phyloP scores from a whole-genome alignment of 2,329 filamentous ascomycete species.

The Claviceps africana region DNA sequence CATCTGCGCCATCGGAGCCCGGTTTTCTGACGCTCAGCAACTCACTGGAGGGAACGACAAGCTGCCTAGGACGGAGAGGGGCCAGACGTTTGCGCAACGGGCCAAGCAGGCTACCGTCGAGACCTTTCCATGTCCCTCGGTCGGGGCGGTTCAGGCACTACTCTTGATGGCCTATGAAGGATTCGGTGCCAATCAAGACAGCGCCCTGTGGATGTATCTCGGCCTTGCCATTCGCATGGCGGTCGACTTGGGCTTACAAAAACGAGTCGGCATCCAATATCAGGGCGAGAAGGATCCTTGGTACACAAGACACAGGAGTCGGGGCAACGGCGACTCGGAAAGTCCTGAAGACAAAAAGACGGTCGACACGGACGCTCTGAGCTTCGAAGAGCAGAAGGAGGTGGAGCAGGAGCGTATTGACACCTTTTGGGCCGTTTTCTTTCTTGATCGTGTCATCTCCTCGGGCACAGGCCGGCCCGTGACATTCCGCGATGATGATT shows the following conservation, averaged over 20 bases:
- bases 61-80: slow-evolving; percentile 50
- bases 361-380: slow-evolving; percentile 25
- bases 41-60: slow-evolving; percentile 34
- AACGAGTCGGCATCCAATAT: slow-evolving; percentile 57
- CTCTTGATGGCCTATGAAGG: slow-evolving; percentile 77
- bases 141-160: slow-evolving; percentile 73
- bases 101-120: slow-evolving; percentile 75
- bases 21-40: slow-evolving; percentile 53
- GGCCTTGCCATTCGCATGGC: slow-evolving; percentile 77
- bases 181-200: slow-evolving; percentile 79
- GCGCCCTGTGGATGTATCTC: slow-evolving; percentile 86
- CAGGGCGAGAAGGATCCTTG: slow-evolving; percentile 39
- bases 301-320: slow-evolving; percentile 31
- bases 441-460: slow-evolving; percentile 75
- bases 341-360: slow-evolving; percentile 28
- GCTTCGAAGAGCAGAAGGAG: slow-evolving; percentile 41
- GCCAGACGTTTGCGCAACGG: slow-evolving; percentile 64
- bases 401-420: slow-evolving; percentile 73
- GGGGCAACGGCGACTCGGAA: slow-evolving; percentile 19
- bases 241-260: slow-evolving; percentile 67
- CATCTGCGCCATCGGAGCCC: slow-evolving; percentile 66
- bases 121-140: slow-evolving; percentile 67
- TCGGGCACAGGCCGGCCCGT: slow-evolving; percentile 76
- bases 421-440: slow-evolving; percentile 82
- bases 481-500: slow-evolving; percentile 71